Base-by-base conservation (phyloP, 83 land plant species). In the Picea abies region DNA sequence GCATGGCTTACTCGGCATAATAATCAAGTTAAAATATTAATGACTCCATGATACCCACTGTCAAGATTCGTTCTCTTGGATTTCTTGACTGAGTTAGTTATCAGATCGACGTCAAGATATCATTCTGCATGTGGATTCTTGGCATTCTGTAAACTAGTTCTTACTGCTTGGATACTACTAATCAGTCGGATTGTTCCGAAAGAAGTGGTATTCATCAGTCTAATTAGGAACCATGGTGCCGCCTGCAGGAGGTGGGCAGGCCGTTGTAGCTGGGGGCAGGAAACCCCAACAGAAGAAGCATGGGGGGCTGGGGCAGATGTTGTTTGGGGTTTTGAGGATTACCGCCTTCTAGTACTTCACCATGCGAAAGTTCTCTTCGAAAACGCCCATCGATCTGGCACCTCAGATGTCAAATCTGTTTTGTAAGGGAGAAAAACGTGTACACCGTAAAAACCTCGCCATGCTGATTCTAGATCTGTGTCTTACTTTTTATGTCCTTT, bases 291-390 rank as follows among this genome's bases (percentile, higher is more conserved):
- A 86, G 80, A 89, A 82, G 80, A 91, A 88, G 63, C 87, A 66
- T 77, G 88, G 83, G 4, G 92, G 97, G 3, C 72, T 87, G 14
- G 90, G 89, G 19, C 90, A 90, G 84, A 83, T 83, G 62, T 20
- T 96, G 25, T 25, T 86, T 17, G 94, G 96, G 9, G 78, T 97
- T 69, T 80, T 96, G 15, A 89, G 98, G 68, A 91, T 96, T 88
- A 97, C 91, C 1, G 80, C 94, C 32, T 91, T 98, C 35, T 96
- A 97, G 96, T 98, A 96, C 89, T 89, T 98, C 84, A 93, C 93
- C 73, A 89, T 92, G 85, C 93, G 92, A 79, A 89, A 96, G 87
- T 97, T 97, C 84, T 84, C 89, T 32, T 83, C 93, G 25, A 96
- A 88, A 87, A 88, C 89, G 63, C 87, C 95, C 49, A 11, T 88